Evolutionary conservation across 805 yeast genomes (phyloP), one percentile per base, ranked within the genome.

Genomic region (Kazachstania martiniae): DNA sequence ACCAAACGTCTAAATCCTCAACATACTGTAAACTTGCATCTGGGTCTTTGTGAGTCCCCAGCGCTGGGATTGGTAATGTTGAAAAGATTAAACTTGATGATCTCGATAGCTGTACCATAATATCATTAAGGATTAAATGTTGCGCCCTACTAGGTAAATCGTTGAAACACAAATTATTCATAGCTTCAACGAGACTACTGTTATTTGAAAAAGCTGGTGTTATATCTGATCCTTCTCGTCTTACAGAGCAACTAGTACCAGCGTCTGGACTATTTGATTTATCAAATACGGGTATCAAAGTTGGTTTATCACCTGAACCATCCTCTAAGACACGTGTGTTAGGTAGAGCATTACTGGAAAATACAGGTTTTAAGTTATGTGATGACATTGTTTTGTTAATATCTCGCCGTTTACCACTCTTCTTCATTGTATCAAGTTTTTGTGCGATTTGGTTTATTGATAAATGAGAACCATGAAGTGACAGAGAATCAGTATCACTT

Each of bases 131-230:
- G 31, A 91, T 79, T 32, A 89, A 54, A 51, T 87, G 94, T 54
- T 89, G 98, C 0, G 93, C 91, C 43, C 74, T 73, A 7, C 94
- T 91, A 0, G 96, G 94, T n/a, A 89, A 57, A 39, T 83, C 91
- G 51, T 85, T 81, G 58, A 87, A 87, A 1, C 81, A 69, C 14
- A 65, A 46, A 25, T 53, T 51, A 43, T 56, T 53, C 44, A 65
- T 49, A 29, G 61, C 62, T 13, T 44, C 39, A n/a, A 44, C 40
- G n/a, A 60, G 52, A 26, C 51, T 53, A 2, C 48, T 57, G 12
- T 48, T 53, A 2, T 59, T 51, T 19, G 49, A 51, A 27, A 53
- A 45, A 4, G 59, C 54, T n/a, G n/a, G n/a, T n/a, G n/a, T n/a
- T n/a, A n/a, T n/a, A n/a, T n/a, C n/a, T 1, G 60, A 50, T n/a